Conservation (phyloP, 176 grass and related monocot species). For the Leersia perrieri region DNA sequence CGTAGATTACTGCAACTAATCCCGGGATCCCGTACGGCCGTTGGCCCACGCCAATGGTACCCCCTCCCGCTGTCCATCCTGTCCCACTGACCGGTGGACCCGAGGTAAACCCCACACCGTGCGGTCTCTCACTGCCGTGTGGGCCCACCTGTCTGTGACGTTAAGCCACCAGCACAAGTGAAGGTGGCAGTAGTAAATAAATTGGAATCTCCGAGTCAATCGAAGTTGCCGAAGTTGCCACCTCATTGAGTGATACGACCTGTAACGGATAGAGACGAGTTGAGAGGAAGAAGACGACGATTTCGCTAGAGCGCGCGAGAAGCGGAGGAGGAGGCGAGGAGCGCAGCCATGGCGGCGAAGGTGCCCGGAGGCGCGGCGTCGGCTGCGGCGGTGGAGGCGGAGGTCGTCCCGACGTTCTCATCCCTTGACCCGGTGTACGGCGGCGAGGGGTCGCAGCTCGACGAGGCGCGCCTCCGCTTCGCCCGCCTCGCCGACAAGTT, state of each 20-base stretch:
- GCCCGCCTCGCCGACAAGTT: slow-evolving; percentile 67
- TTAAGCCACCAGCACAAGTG: neutral
- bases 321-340: neutral
- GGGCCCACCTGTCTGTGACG: neutral
- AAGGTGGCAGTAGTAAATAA: neutral
- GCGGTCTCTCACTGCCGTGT: neutral
- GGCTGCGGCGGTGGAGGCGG: slow-evolving; percentile 53
- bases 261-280: slow-evolving; percentile 14
- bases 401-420: slow-evolving; percentile 59
- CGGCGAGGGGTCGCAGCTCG: slow-evolving; percentile 59
- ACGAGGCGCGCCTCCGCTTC: slow-evolving; percentile 85
- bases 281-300: slow-evolving; percentile 2
- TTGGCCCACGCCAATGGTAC: neutral
- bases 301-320: neutral
- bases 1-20: neutral
- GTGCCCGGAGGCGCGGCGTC: neutral
- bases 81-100: neutral
- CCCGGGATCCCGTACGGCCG: neutral
- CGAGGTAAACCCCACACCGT: neutral
- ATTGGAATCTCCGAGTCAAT: neutral
- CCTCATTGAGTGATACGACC: neutral
- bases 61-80: neutral
- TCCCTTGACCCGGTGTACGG: slow-evolving; percentile 74
- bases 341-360: slow-evolving; percentile 31
- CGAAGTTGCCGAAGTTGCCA: neutral